These are phyloP conservation scores for Aulographum hederae DNA, from an alignment of 2,329 filamentous ascomycete genomes.

Conservation along the genomic window DNA sequence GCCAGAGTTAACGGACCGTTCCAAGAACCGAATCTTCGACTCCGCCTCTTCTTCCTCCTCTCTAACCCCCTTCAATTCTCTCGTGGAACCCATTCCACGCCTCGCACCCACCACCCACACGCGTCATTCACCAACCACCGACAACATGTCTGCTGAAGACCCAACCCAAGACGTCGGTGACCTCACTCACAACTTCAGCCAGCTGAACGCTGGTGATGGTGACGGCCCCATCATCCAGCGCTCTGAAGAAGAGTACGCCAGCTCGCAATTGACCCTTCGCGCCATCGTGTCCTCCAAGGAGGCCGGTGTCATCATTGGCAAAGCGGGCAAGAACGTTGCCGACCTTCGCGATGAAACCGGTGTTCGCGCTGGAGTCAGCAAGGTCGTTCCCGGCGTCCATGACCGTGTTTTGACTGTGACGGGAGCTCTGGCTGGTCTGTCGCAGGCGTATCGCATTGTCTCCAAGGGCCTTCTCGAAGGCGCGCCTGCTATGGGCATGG, in stretches of 20 bases:
- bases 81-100: background rate
- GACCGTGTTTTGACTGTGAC: constrained; percentile 94
- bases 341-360: constrained; percentile 94
- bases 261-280: constrained; percentile 80
- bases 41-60: background rate
- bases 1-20: too few species aligned
- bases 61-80: background rate
- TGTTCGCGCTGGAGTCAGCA: constrained; percentile 95
- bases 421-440: constrained; percentile 71
- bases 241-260: constrained; percentile 92
- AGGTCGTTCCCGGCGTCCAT: constrained; percentile 93
- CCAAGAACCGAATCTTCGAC: too few species aligned
- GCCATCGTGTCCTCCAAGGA: constrained; percentile 98
- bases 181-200: constrained; percentile 23
- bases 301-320: constrained; percentile 96
- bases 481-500: constrained; percentile 90
- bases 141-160: constrained; percentile 25
- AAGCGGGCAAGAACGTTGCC: constrained; percentile 94
- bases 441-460: constrained; percentile 84
- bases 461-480: constrained; percentile 83
- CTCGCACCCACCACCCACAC: constrained; percentile 5
- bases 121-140: too few species aligned
- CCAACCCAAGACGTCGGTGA: constrained; percentile 15
- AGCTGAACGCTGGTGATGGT: constrained; percentile 26
- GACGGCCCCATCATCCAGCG: constrained; percentile 70